phyloP scores from a whole-genome alignment of 2,329 filamentous ascomycete species.

The Pseudogymnoascus sp. region DNA sequence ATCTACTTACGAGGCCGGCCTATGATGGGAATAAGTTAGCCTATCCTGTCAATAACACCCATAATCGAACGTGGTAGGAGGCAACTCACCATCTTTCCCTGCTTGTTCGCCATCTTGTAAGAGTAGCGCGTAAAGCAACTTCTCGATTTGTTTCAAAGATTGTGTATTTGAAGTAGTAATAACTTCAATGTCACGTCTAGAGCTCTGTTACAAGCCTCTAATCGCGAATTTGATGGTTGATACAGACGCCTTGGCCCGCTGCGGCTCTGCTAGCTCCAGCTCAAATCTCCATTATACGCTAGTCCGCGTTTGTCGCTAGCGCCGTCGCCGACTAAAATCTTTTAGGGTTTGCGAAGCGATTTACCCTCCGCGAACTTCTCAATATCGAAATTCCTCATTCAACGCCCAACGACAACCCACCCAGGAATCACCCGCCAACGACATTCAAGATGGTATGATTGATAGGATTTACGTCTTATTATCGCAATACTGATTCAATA shows the following conservation, averaged over 20 bases:
- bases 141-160: constrained; percentile 30
- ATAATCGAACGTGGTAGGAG: constrained; percentile 31
- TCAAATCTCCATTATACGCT: constrained; percentile 5
- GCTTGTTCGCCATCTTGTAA: constrained; percentile 72
- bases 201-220: constrained; percentile 13
- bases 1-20: constrained; percentile 61
- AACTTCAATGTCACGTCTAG: constrained; percentile 26
- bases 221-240: constrained; percentile 11
- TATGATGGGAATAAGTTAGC: constrained; percentile 51
- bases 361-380: constrained; percentile 10
- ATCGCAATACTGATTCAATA: constrained; percentile 20
- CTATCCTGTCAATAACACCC: constrained; percentile 44
- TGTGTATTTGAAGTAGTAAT: constrained; percentile 25
- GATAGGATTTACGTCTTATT: background rate
- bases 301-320: background rate
- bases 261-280: constrained; percentile 12
- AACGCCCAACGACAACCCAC: constrained; percentile 10
- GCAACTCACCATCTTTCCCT: constrained; percentile 95
- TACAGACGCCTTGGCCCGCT: background rate
- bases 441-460: constrained; percentile 13
- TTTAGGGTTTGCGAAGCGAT: constrained; percentile 12
- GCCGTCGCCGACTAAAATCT: constrained; percentile 1
- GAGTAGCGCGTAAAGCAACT: constrained; percentile 32
- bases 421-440: constrained; percentile 8
- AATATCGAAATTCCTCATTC: constrained; percentile 7